Percentiles rank a stretch among this genome's conserved stretches.
Conservation (phyloP, 169 alveolate species). For the Eimeria maxima region DNA sequence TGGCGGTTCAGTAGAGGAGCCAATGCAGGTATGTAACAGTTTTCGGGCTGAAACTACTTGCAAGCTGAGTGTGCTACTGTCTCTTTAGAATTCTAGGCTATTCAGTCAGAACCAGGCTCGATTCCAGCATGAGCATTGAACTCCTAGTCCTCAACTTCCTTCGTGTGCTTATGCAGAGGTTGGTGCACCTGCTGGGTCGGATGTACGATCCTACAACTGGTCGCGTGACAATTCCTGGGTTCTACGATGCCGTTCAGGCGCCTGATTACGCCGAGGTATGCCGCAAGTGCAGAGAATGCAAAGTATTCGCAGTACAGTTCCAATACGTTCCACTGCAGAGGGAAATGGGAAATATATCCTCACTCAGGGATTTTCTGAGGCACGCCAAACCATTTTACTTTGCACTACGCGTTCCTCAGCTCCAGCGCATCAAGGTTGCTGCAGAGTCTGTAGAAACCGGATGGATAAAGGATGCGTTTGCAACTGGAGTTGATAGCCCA, state of each 20-base stretch:
- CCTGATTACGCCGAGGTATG: conserved; percentile 58
- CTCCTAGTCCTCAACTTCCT: not conserved
- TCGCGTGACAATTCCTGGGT: conserved; percentile 66
- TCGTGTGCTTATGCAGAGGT: conserved; percentile 54
- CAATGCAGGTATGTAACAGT: conserved; percentile 75
- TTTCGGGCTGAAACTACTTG: not conserved
- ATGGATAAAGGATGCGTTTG: not conserved
- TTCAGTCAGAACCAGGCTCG: not conserved
- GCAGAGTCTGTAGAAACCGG: conserved; percentile 47
- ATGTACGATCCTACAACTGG: conserved; percentile 69
- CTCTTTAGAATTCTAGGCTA: not conserved
- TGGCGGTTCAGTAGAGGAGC: conserved; percentile 85
- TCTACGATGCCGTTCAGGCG: conserved; percentile 75
- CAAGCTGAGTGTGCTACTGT: not conserved
- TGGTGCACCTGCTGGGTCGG: conserved; percentile 60
- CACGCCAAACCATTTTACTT: not conserved
- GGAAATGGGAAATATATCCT: not conserved
- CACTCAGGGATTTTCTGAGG: not conserved
- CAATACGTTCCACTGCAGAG: not conserved
- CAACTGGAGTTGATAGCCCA: not conserved
- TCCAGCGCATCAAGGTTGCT: conserved; percentile 66
- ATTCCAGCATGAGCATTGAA: not conserved
- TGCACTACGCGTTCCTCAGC: conserved; percentile 32
- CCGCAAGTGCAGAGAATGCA: not conserved
- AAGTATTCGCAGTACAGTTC: not conserved